These are phyloP conservation scores for Thermochaetoides dissita DNA, from an alignment of 2,329 filamentous ascomycete genomes.

Conservation along the genomic window DNA sequence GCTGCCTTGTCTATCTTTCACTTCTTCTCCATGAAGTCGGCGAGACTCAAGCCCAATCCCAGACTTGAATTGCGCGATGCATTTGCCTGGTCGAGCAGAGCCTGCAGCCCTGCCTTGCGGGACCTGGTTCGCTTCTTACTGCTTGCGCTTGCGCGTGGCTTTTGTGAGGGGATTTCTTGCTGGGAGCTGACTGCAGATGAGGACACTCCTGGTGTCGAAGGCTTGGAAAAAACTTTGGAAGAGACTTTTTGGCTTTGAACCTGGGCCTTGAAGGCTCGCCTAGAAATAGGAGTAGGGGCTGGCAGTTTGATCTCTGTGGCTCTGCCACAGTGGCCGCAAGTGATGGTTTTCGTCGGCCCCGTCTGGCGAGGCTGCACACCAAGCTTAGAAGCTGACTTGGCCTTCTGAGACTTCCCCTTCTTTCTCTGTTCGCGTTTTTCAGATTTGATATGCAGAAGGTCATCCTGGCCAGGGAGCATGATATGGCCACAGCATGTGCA, in stretches of 20 bases:
- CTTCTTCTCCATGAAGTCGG: constrained; percentile 37
- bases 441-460: constrained; percentile 25
- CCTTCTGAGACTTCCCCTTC: constrained; percentile 1
- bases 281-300: constrained; percentile 20
- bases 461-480: constrained; percentile 37
- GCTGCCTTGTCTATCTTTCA: constrained; percentile 3
- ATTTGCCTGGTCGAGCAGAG: constrained; percentile 42
- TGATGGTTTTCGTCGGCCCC: constrained; percentile 26
- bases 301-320: constrained; percentile 29
- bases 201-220: constrained; percentile 4
- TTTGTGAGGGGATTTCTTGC: constrained; percentile 6
- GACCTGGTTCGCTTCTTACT: constrained; percentile 53
- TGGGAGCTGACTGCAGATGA: constrained; percentile 14
- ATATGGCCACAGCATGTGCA: constrained; percentile 50
- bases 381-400: neutral
- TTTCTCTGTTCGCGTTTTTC: constrained; percentile 35
- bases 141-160: constrained; percentile 32
- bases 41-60: constrained; percentile 35
- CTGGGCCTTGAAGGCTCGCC: constrained; percentile 8
- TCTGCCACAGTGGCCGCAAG: constrained; percentile 31
- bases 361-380: constrained; percentile 1
- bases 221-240: constrained; percentile 8
- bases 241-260: constrained; percentile 16
- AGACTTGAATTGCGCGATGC: constrained; percentile 21
- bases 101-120: constrained; percentile 52